Conservation (phyloP, 805 yeast genomes). For the Pichia californica region DNA sequence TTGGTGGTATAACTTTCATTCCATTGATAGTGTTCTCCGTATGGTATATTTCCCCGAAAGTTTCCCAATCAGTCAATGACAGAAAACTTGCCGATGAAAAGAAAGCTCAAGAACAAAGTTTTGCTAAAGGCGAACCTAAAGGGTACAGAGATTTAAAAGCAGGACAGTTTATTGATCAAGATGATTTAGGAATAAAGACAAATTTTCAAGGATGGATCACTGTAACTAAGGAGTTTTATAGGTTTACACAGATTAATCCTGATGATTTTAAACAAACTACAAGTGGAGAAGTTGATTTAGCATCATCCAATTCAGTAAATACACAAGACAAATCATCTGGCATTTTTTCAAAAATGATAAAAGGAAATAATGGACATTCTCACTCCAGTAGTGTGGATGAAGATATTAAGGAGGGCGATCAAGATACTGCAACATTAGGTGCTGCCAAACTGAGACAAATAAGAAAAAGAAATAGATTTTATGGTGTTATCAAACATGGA, state of each 20-base stretch:
- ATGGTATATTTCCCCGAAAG: slow-evolving; percentile 35
- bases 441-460: slow-evolving; percentile 33
- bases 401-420: not conserved
- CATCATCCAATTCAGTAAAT: not conserved
- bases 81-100: slow-evolving; percentile 13
- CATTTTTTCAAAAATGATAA: slow-evolving; percentile 3
- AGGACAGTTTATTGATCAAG: slow-evolving; percentile 57
- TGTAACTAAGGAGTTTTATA: slow-evolving; percentile 73
- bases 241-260: slow-evolving; percentile 36
- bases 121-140: slow-evolving; percentile 20
- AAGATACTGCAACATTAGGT: slow-evolving; percentile 25
- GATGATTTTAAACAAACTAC: slow-evolving; percentile 17
- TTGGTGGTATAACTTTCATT: slow-evolving; percentile 79
- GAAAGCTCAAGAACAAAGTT: slow-evolving; percentile 21
- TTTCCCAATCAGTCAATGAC: slow-evolving; percentile 19
- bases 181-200: slow-evolving; percentile 57
- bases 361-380: not conserved
- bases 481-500: slow-evolving; percentile 76
- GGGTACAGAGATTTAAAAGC: slow-evolving; percentile 39
- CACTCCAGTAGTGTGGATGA: slow-evolving; percentile 1
- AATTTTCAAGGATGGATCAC: slow-evolving; percentile 71
- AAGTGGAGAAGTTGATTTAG: slow-evolving; percentile 1
- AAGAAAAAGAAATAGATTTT: slow-evolving; percentile 54
- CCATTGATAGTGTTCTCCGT: slow-evolving; percentile 47
- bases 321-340: not conserved